phyloP scores from a whole-genome alignment of 139 green algal species.

The Auxenochlorella pyrenoidosa region DNA sequence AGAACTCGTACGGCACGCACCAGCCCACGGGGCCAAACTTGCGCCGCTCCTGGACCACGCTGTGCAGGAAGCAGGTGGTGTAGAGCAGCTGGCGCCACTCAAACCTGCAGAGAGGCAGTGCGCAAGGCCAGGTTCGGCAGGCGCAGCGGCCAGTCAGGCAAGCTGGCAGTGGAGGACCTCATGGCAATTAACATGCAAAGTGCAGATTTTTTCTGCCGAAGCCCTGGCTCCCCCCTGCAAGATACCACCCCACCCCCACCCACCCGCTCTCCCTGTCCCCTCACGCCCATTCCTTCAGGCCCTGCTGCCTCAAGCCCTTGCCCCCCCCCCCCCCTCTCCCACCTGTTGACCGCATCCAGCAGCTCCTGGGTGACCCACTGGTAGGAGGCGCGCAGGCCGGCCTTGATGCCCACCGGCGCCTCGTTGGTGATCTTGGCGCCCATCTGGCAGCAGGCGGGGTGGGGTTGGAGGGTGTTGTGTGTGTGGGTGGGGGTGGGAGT shows the following conservation, averaged over 20 bases:
- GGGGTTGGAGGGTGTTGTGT: neutral
- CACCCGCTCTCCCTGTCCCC: neutral
- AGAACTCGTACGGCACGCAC: constrained; percentile 99
- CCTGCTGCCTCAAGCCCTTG: no score
- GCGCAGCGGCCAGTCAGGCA: no score
- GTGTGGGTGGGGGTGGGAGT: neutral
- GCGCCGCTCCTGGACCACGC: constrained; percentile 88
- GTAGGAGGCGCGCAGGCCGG: constrained; percentile 86
- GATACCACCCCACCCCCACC: no score
- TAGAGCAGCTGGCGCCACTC: constrained; percentile 96
- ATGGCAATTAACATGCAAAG: no score
- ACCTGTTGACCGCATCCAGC: constrained; percentile 80
- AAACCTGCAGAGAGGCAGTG: constrained; percentile 10
- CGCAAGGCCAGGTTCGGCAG: no score
- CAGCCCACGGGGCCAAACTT: constrained; percentile 97
- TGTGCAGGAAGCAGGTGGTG: constrained; percentile 94
- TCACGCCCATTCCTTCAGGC: neutral
- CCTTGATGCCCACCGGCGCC: constrained; percentile 92
- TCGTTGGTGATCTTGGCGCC: constrained; percentile 87
- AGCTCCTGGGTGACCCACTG: constrained; percentile 90
- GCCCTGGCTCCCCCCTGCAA: no score
- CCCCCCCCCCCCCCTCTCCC: no score
- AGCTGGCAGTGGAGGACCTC: no score
- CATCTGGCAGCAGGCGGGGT: constrained; percentile 54
- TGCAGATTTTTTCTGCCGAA: no score